A percentile compares a stretch with the other conserved stretches of the same genome.
phyloP scores from a whole-genome alignment of 148 eudicot species.

The Dysphania ambrosioides region DNA sequence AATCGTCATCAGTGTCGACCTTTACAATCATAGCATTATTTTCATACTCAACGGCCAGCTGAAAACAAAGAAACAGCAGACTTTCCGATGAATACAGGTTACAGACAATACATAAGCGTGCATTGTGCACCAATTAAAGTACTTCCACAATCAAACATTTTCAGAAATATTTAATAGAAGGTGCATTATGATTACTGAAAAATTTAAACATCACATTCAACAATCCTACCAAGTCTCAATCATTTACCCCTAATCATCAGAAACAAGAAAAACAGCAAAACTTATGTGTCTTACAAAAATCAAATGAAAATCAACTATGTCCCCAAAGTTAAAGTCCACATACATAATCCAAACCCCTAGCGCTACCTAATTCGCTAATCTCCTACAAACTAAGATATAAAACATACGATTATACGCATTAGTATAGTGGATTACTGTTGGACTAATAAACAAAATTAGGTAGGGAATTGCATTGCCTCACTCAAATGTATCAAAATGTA shows the following conservation, averaged over 20 bases:
- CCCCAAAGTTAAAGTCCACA: background rate
- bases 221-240: background rate
- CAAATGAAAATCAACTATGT: too few relatives aligned
- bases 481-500: too few relatives aligned
- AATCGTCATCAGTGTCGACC: conserved; percentile 95
- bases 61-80: conserved; percentile 23
- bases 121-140: background rate
- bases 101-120: background rate
- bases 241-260: background rate
- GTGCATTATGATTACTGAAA: background rate
- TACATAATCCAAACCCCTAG: background rate
- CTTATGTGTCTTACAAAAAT: too few relatives aligned
- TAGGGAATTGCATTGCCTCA: background rate
- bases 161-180: background rate
- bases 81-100: background rate
- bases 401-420: background rate
- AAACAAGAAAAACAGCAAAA: background rate
- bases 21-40: conserved; percentile 60
- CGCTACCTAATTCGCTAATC: background rate
- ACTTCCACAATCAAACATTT: background rate
- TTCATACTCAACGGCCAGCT: conserved; percentile 97
- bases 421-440: background rate
- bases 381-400: background rate
- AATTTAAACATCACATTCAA: background rate
- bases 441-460: background rate